Base-by-base conservation (phyloP, 1,139 yeast species). In the Kodamaea fungicola region DNA sequence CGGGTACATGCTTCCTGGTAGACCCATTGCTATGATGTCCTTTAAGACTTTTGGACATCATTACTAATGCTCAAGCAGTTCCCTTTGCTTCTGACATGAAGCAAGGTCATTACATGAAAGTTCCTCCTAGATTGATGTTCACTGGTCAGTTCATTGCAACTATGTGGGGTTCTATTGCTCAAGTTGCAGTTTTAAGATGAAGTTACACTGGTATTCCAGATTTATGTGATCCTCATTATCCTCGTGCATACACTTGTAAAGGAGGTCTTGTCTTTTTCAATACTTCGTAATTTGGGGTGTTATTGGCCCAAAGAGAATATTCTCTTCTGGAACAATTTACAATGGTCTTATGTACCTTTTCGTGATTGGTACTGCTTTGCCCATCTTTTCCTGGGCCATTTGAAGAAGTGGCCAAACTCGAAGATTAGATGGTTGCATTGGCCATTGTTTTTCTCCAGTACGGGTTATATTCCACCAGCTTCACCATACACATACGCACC, bases 381-480 rank as follows among this genome's bases (percentile, higher is more conserved):
- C 74, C 30, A 36, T 67, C 26, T 48, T 65, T 46, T 64, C 64
- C 40, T 79, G 79, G 78, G 51, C 69, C 25, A 56, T 71, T 62
- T 75, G 47, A 67, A 61, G 54, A 69, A 66, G 46, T 68, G 71
- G 64, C 80, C 80, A 40, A 61, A 62, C 43, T 66, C 74, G 5
- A 61, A 64, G 26, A 54, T 76, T 40, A 67, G 69, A 43, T 63
- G 69, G 64, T 49, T 69, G 49, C 64, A 68, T 56, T 67, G 73
- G 69, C 73, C 74, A 6, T 73, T 69, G 26, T 69, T 69, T 61
- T 69, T 67, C 57, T 63, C 71, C 10, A 75, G 74, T 47, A 67
- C 74, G 25, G 74, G 71, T 38, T 57, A 57, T 47, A 69, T 70
- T 57, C 76, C 76, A 27, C 74, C 75, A 40, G 74, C 74, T 26